These are phyloP conservation scores for Xylariaceae sp. DNA, from an alignment of 2,329 filamentous ascomycete genomes.

Conservation along the genomic window DNA sequence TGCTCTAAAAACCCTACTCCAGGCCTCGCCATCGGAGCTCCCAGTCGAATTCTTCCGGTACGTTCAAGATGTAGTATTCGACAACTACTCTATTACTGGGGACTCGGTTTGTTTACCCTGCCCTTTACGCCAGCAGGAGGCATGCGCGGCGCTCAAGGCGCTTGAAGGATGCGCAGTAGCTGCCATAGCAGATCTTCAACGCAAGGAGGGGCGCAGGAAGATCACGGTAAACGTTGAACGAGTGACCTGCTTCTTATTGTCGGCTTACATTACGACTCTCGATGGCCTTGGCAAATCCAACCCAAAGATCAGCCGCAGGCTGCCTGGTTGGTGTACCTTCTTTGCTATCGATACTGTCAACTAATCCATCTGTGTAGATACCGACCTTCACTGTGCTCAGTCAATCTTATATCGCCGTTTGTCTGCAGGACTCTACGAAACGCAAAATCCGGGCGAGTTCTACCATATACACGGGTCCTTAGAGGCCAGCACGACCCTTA, in stretches of 20 bases:
- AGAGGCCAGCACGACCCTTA: constrained; percentile 71
- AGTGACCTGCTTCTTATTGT: constrained; percentile 63
- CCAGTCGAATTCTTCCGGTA: constrained; percentile 42
- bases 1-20: constrained; percentile 40
- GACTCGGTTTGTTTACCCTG: constrained; percentile 48
- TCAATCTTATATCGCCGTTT: constrained; percentile 74
- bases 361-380: constrained; percentile 57
- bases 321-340: constrained; percentile 34
- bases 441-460: constrained; percentile 68
- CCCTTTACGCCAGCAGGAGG: constrained; percentile 51
- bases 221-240: constrained; percentile 61
- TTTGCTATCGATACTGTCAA: constrained; percentile 45
- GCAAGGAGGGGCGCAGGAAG: constrained; percentile 49
- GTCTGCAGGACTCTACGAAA: constrained; percentile 75
- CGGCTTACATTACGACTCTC: constrained; percentile 63
- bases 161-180: constrained; percentile 66
- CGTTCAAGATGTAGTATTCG: constrained; percentile 42
- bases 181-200: constrained; percentile 63
- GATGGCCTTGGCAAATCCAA: constrained; percentile 58
- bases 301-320: constrained; percentile 53
- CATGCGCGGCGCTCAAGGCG: constrained; percentile 58
- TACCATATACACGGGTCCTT: constrained; percentile 80
- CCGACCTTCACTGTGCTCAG: constrained; percentile 73
- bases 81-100: constrained; percentile 36
- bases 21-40: constrained; percentile 41